Percentiles rank a stretch among this genome's conserved stretches.
Conservation (phyloP, 192 early-diverging fungal species). For the Coemansia sp. region DNA sequence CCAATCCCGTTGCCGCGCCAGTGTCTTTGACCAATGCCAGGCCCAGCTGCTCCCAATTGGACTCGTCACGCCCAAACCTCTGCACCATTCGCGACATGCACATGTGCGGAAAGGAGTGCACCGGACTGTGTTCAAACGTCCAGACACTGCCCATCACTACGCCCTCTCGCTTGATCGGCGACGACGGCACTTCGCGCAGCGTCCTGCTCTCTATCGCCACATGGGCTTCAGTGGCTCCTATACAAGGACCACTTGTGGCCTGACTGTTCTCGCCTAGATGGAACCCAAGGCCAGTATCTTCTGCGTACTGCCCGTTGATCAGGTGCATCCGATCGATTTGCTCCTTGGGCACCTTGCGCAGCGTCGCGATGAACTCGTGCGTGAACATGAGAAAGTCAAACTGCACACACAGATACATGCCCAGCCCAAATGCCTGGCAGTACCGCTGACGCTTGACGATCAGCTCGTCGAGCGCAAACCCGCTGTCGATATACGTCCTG, state of each 20-base stretch:
- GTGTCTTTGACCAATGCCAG: conserved; percentile 37
- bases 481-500: conserved; percentile 69
- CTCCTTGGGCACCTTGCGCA: conserved; percentile 61
- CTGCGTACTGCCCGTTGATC: conserved; percentile 6
- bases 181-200: conserved; percentile 58
- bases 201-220: conserved; percentile 1
- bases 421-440: conserved; percentile 78
- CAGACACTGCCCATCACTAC: conserved; percentile 91
- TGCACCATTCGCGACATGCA: conserved; percentile 82
- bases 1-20: not conserved
- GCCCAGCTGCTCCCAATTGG: conserved; percentile 73
- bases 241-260: not conserved
- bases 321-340: conserved; percentile 52
- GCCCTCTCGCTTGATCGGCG: conserved; percentile 73
- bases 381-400: conserved; percentile 92
- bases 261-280: not conserved
- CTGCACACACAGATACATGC: conserved; percentile 80
- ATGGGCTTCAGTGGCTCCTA: not conserved
- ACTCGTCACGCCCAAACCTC: conserved; percentile 75
- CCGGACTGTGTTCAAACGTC: conserved; percentile 60
- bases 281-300: conserved; percentile 7
- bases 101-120: conserved; percentile 56
- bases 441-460: conserved; percentile 86
- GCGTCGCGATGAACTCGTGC: conserved; percentile 84
- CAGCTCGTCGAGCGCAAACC: conserved; percentile 87